phyloP scores from a whole-genome alignment of 306 rosid genomes.

The Dalbergia cultrata region DNA sequence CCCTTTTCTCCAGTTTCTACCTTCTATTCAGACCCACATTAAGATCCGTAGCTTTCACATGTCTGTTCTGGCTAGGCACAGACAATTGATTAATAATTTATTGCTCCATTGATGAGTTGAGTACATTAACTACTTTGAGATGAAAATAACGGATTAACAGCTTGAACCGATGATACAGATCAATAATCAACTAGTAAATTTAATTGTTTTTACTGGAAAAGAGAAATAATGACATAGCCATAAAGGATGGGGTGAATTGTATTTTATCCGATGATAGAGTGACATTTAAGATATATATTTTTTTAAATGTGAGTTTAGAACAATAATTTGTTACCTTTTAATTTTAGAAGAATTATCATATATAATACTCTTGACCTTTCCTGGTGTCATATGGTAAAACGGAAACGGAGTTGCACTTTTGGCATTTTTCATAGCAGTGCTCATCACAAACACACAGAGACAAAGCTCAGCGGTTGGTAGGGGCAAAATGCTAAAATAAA shows the following conservation, averaged over 20 bases:
- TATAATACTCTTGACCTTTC: neutral
- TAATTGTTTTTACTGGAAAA: neutral
- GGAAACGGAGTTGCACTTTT: neutral
- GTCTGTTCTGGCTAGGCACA: neutral
- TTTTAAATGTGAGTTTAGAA: too few relatives aligned
- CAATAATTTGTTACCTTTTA: too few relatives aligned
- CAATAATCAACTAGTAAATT: neutral
- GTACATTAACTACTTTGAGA: neutral
- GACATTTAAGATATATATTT: too few relatives aligned
- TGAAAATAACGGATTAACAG: neutral
- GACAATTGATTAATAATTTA: neutral
- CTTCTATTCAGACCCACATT: slow-evolving; percentile 29
- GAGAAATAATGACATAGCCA: too few relatives aligned
- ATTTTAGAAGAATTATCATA: neutral
- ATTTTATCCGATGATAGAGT: too few relatives aligned
- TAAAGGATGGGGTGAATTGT: too few relatives aligned
- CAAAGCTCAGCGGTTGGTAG: neutral
- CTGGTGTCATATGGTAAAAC: neutral
- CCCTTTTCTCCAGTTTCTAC: slow-evolving; percentile 20
- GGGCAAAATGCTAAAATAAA: neutral
- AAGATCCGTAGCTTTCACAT: slow-evolving; percentile 30
- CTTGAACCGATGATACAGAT: neutral
- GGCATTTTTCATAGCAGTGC: neutral
- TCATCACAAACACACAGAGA: neutral
- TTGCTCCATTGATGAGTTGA: neutral